Evolutionary conservation across 495 filamentous ascomycete genomes (phyloP).

Genomic region (Alectoria sarmentosa): DNA sequence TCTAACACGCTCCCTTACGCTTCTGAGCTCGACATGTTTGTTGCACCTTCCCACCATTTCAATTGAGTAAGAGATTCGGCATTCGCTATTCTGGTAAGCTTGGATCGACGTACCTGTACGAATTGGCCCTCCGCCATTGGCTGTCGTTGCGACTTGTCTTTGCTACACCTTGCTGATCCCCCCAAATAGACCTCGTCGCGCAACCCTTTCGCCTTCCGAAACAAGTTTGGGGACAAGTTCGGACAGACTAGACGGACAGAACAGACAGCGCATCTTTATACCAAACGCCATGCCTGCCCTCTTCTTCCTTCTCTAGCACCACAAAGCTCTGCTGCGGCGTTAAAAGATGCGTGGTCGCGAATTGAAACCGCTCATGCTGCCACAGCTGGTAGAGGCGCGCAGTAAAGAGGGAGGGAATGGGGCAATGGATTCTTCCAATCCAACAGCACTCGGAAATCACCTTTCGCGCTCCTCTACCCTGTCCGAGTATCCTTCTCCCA

Average conservation of each 20-base stretch:
- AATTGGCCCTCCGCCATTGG: constrained; percentile 5
- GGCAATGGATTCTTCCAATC: constrained; percentile 18
- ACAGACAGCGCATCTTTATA: background rate
- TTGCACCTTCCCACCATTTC: background rate
- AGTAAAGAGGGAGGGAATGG: constrained; percentile 16
- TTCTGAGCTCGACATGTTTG: background rate
- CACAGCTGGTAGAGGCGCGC: constrained; percentile 26
- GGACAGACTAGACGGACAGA: background rate
- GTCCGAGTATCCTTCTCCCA: constrained; percentile 24
- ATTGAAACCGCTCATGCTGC: constrained; percentile 23
- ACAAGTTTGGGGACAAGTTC: background rate
- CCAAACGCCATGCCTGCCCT: background rate
- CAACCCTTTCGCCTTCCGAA: background rate
- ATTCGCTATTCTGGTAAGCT: constrained; percentile 10
- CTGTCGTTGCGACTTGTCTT: background rate
- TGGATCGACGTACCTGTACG: background rate
- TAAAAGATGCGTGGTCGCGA: constrained; percentile 21
- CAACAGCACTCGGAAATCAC: constrained; percentile 15
- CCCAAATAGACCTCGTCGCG: constrained; percentile 4
- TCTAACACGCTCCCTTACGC: background rate
- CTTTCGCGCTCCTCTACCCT: constrained; percentile 24
- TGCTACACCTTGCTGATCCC: background rate
- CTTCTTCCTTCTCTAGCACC: background rate
- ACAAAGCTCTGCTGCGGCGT: background rate
- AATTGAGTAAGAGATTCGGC: background rate